These are phyloP conservation scores for Flammula alnicola DNA, from an alignment of 1,284 basidiomycete species.

Conservation along the genomic window DNA sequence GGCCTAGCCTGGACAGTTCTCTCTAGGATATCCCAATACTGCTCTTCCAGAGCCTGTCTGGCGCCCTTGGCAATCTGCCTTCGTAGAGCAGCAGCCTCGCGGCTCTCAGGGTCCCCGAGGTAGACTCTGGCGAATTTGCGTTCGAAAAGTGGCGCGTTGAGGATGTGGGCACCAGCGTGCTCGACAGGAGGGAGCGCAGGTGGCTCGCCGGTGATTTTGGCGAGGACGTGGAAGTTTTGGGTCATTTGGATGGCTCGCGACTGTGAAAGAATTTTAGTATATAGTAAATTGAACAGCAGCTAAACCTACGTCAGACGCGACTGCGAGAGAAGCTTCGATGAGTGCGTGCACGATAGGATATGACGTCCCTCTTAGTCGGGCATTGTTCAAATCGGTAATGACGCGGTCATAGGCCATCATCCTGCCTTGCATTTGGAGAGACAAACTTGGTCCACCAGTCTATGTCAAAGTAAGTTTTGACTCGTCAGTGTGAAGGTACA, in stretches of 20 bases:
- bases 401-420: slow-evolving; percentile 95
- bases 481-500: not conserved
- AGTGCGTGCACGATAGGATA: slow-evolving; percentile 78
- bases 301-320: slow-evolving; percentile 58
- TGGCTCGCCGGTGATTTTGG: slow-evolving; percentile 73
- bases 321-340: slow-evolving; percentile 62
- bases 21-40: slow-evolving; percentile 88
- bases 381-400: slow-evolving; percentile 73
- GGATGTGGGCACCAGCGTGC: slow-evolving; percentile 77
- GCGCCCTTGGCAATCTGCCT: slow-evolving; percentile 76
- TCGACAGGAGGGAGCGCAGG: slow-evolving; percentile 71
- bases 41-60: slow-evolving; percentile 77
- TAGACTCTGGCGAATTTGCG: slow-evolving; percentile 77
- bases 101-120: slow-evolving; percentile 69
- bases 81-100: slow-evolving; percentile 65
- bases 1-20: slow-evolving; percentile 85
- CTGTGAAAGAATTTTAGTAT: slow-evolving; percentile 31
- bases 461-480: slow-evolving; percentile 26
- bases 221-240: slow-evolving; percentile 73
- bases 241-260: slow-evolving; percentile 59
- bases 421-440: slow-evolving; percentile 85
- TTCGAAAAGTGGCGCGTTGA: slow-evolving; percentile 74
- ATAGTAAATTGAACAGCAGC: not conserved
- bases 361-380: slow-evolving; percentile 71
- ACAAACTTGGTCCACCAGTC: slow-evolving; percentile 59